Conservation (phyloP, 2,329 filamentous ascomycete genomes). For the Sporothrix dimorphospora region DNA sequence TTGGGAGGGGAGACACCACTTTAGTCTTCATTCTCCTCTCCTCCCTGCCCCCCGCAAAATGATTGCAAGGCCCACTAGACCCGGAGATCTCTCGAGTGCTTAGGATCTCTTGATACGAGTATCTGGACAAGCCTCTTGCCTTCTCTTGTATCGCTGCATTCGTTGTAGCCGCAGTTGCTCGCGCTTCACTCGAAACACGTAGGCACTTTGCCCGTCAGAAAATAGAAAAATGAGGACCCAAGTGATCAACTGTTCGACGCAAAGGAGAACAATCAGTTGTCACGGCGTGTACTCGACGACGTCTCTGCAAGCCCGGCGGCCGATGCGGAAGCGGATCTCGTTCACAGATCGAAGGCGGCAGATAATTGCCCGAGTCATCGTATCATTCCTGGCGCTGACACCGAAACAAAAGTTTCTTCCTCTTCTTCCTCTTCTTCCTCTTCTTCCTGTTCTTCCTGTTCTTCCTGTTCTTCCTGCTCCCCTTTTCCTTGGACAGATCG, state of each 20-base stretch:
- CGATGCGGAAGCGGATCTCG: too few species aligned
- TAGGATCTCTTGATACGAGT: too few species aligned
- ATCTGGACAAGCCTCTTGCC: too few species aligned
- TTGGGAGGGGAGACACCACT: background rate
- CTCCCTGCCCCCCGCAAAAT: background rate
- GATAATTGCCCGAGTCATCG: background rate
- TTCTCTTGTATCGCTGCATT: background rate
- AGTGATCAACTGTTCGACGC: too few species aligned
- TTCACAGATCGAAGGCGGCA: too few species aligned
- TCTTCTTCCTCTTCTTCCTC: background rate
- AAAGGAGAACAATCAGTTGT: too few species aligned
- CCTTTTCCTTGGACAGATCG: background rate
- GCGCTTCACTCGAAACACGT: too few species aligned
- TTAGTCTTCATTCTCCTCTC: background rate
- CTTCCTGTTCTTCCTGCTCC: background rate
- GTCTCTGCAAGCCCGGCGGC: too few species aligned
- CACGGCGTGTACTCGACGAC: too few species aligned
- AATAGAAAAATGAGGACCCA: background rate
- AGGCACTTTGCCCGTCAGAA: background rate
- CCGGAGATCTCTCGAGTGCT: too few species aligned
- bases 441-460: too few species aligned
- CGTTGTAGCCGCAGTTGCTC: background rate
- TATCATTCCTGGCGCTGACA: background rate
- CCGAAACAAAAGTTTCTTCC: background rate
- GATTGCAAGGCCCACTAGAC: too few species aligned